phyloP scores from a whole-genome alignment of 1,284 basidiomycete genomes.

The Caloboletus inedulis region DNA sequence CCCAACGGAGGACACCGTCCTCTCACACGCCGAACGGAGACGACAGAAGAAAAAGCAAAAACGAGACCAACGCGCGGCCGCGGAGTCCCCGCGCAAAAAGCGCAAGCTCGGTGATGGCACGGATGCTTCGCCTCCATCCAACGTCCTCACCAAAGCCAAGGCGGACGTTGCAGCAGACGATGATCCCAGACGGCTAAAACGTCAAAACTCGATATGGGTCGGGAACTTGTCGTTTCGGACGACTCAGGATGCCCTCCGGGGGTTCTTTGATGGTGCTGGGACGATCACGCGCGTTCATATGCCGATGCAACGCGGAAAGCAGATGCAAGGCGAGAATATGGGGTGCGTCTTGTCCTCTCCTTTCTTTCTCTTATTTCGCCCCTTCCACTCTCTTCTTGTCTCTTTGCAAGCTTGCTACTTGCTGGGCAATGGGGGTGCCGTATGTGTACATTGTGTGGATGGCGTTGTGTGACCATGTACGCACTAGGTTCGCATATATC shows the following conservation, averaged over 20 bases:
- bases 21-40: constrained; percentile 72
- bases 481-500: constrained; percentile 87
- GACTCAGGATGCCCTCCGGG: constrained; percentile 63
- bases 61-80: constrained; percentile 11
- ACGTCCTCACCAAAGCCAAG: background rate
- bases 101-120: constrained; percentile 45
- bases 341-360: constrained; percentile 42
- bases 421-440: background rate
- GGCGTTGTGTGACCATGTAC: constrained; percentile 3
- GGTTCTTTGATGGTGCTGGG: constrained; percentile 71
- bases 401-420: background rate
- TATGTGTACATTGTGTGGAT: background rate
- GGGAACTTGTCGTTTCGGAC: constrained; percentile 95
- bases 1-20: constrained; percentile 34
- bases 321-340: constrained; percentile 58
- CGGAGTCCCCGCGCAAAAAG: constrained; percentile 38
- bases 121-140: constrained; percentile 15
- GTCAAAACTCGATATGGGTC: constrained; percentile 89
- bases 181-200: constrained; percentile 35
- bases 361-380: background rate
- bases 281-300: constrained; percentile 74
- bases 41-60: constrained; percentile 54
- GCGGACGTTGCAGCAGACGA: constrained; percentile 1
- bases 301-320: constrained; percentile 57
- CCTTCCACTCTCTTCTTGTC: too few relatives aligned